phyloP scores from a whole-genome alignment of 495 filamentous ascomycete species.

The Talaromyces stipitatus region DNA sequence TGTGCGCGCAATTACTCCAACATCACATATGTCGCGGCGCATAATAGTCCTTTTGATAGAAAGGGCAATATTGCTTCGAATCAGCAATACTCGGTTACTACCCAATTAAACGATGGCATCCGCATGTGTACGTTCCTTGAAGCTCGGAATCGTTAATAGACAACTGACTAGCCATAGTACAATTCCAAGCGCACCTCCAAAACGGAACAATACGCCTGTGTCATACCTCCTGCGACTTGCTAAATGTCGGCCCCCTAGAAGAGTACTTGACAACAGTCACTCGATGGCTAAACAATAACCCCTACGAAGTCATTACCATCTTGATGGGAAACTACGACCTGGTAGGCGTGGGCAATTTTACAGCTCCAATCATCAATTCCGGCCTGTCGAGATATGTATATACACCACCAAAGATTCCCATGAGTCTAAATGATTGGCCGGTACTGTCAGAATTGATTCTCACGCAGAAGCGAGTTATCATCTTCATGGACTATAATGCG shows the following conservation, averaged over 20 bases:
- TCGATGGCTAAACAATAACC: slow-evolving; percentile 66
- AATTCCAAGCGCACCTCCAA: slow-evolving; percentile 72
- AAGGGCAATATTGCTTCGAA: slow-evolving; percentile 69
- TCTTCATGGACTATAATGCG: slow-evolving; percentile 78
- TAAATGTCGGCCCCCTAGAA: slow-evolving; percentile 71
- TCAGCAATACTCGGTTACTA: slow-evolving; percentile 58
- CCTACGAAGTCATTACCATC: slow-evolving; percentile 88
- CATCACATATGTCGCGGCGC: slow-evolving; percentile 76
- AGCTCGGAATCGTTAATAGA: background rate
- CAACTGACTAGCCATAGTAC: slow-evolving; percentile 43
- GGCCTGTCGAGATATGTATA: slow-evolving; percentile 67
- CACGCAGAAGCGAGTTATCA: slow-evolving; percentile 49
- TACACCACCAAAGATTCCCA: slow-evolving; percentile 58
- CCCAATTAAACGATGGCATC: slow-evolving; percentile 80
- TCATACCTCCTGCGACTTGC: slow-evolving; percentile 71
- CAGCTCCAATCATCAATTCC: slow-evolving; percentile 50
- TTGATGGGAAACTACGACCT: slow-evolving; percentile 79
- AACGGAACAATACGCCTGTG: slow-evolving; percentile 57
- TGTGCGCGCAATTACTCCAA: slow-evolving; percentile 79
- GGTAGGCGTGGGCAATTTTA: slow-evolving; percentile 52
- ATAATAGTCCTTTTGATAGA: slow-evolving; percentile 78
- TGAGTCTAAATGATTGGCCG: slow-evolving; percentile 74
- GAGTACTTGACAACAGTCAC: slow-evolving; percentile 62
- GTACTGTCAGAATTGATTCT: slow-evolving; percentile 75
- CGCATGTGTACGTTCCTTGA: slow-evolving; percentile 55